A percentile compares a stretch with the other conserved stretches of the same genome.
Evolutionary conservation across 768 basidiomycete species (phyloP).

Genomic region (Tephrocybe sp.): DNA sequence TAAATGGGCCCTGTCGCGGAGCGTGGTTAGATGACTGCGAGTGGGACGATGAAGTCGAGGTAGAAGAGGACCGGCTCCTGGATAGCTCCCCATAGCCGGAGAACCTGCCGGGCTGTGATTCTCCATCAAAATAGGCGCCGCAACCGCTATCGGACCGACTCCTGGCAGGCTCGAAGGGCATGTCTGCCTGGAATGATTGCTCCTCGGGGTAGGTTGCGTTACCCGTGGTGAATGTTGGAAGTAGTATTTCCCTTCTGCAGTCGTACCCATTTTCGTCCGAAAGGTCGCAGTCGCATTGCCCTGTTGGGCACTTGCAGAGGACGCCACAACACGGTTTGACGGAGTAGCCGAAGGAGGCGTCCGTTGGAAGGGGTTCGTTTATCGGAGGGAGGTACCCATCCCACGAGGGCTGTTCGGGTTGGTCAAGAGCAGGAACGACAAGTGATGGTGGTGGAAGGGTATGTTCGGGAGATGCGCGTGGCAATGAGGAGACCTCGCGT

Average conservation of each 20-base stretch:
- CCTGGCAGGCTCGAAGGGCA: neutral
- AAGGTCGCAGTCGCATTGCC: conserved; percentile 18
- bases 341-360: conserved; percentile 6
- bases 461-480: neutral
- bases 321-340: conserved; percentile 22
- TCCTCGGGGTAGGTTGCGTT: neutral
- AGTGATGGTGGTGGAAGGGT: neutral
- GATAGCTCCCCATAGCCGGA: conserved; percentile 8
- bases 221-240: conserved; percentile 6
- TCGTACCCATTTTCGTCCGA: conserved; percentile 20
- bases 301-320: conserved; percentile 22
- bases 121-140: conserved; percentile 3
- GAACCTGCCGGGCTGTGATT: neutral
- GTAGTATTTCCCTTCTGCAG: conserved; percentile 19
- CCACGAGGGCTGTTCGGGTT: conserved; percentile 13
- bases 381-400: conserved; percentile 14
- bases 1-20: neutral
- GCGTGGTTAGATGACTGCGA: conserved; percentile 19
- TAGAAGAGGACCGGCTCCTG: conserved; percentile 23
- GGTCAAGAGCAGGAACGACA: neutral
- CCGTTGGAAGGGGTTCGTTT: conserved; percentile 4
- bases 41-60: conserved; percentile 19
- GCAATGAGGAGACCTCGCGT: conserved; percentile 15
- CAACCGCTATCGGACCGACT: conserved; percentile 1
- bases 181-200: neutral